These are phyloP conservation scores for Cerioporus squamosus DNA, from an alignment of 1,284 basidiomycete species.

Conservation along the genomic window DNA sequence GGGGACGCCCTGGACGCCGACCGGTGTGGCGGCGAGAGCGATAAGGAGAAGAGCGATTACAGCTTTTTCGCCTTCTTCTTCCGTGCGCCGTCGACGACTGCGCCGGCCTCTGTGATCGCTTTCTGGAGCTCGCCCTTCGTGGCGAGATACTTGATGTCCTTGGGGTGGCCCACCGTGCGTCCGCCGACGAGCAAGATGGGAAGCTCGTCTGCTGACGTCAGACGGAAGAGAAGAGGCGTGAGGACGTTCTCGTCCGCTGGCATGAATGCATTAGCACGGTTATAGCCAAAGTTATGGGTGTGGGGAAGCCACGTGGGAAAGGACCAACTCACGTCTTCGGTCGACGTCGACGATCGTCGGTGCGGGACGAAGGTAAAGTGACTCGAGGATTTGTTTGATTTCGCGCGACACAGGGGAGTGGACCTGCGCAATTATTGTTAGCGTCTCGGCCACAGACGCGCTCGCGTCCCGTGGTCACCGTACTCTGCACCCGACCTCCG, in stretches of 20 bases:
- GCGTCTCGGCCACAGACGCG: not conserved
- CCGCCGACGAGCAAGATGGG: constrained; percentile 79
- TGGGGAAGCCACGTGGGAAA: not conserved
- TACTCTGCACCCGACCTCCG: no score
- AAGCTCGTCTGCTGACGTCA: constrained; percentile 60
- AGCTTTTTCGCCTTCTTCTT: constrained; percentile 54
- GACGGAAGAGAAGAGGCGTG: constrained; percentile 51
- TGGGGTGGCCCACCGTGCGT: constrained; percentile 53
- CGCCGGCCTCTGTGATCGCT: constrained; percentile 61
- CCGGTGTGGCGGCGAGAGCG: not conserved
- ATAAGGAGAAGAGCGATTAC: not conserved
- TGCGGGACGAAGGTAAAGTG: constrained; percentile 65
- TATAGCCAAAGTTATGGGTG: not conserved
- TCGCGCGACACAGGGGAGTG: constrained; percentile 71
- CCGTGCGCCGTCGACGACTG: constrained; percentile 54
- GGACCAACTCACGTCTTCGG: constrained; percentile 57
- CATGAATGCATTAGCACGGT: constrained; percentile 1
- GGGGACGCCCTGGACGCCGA: not conserved
- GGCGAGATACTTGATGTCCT: constrained; percentile 57
- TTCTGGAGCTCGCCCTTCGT: constrained; percentile 55
- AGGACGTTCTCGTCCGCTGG: constrained; percentile 50
- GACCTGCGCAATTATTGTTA: constrained; percentile 40
- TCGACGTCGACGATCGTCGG: constrained; percentile 81
- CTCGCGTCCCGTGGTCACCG: not conserved
- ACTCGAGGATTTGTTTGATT: constrained; percentile 62